Evolutionary conservation across 345 rosid species (phyloP), one percentile per base, ranked within the genome.

Genomic region (Moricandia arvensis): DNA sequence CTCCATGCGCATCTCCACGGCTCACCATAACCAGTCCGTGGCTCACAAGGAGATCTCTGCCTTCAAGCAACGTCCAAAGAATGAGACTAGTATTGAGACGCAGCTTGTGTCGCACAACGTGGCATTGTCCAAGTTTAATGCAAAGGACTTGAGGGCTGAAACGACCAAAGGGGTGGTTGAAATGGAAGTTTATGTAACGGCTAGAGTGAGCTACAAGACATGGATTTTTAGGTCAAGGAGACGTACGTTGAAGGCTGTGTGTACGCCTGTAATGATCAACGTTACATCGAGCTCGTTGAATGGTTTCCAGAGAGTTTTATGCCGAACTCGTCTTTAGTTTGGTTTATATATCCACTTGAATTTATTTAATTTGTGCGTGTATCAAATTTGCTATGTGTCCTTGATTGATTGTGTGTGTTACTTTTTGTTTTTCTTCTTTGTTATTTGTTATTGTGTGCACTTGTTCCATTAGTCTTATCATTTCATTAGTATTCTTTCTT

Each of bases 131-230:
- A 66, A 60, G 4, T 66, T 73, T 3, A 69, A 77, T 59, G 78
- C 84, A 0, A 89, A 63, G 75, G 90, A 87, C 35, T 59, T 94
- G 51, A 82, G 64, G 75, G 26, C 16, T 6, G 90, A 86, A 47
- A 82, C 82, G 53, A 1, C 78, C 1, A 66, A 87, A 3, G 89
- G 90, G 4, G 33, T 71, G 63, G 53, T 89, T 0, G 85, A 83
- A 18, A 62, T 94, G 68, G 88, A 85, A 10, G 87, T 90, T 13
- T 76, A 59, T 64, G 24, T 89, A 16, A 79, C 69, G 72, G 89
- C 97, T 54, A 89, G 72, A 75, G 82, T 87, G 69, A 79, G 97
- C 80, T 85, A 82, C 37, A 90, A 87, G 87, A 85, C 88, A 0
- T 93, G 97, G 57, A 58, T 29, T 1, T 85, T 84, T 81, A 79